Evolutionary conservation across 805 yeast genomes (phyloP), one percentile per base, ranked within the genome.

Genomic region (Sugiyamaella smithiae): DNA sequence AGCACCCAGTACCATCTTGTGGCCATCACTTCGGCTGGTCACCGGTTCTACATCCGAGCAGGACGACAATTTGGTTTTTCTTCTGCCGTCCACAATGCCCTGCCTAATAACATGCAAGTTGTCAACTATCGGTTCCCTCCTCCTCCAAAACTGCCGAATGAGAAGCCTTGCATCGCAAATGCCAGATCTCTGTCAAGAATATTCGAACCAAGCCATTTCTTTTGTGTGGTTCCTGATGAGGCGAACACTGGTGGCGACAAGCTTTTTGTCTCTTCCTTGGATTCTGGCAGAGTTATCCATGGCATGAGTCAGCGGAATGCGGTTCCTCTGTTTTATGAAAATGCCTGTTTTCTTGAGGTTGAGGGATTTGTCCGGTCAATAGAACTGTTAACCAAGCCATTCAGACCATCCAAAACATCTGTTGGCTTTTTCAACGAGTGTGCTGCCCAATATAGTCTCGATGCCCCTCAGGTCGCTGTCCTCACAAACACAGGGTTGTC

Each of bases 171-270:
- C n/a, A 9, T 40, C 11, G 12, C 43, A 5, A 42, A 69, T 83
- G 77, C 84, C 40, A 74, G 85, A 23, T 70, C 76, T 35, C 71
- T 80, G 8, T 74, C 85, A 22, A 74, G 78, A 26, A 71, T 90
- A 9, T 72, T 88, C 25, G 81, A 95, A 17, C 96, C 97, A 0
- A 96, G 95, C n/a, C 82, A 88, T 2, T 90, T 82, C 59, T 74
- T 90, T 52, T 84, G 87, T 33, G 85, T 84, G 9, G 76, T 78
- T 19, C 51, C 59, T n/a, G 58, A 53, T 20, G 53, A 73, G 2
- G 53, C 54, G 32, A 35, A 43, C 29, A 36, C 46, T 24, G 17
- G 52, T 58, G 61, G 62, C 4, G 67, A 77, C 51, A 75, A 76
- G 47, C 66, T 88, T 19, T 88, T 85, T 64, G 82, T 85, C 2